Percentiles rank a stretch among this genome's conserved stretches.
These are phyloP conservation scores for Xylariomycetidae sp. DNA, from an alignment of 2,329 filamentous ascomycete genomes.

Conservation along the genomic window DNA sequence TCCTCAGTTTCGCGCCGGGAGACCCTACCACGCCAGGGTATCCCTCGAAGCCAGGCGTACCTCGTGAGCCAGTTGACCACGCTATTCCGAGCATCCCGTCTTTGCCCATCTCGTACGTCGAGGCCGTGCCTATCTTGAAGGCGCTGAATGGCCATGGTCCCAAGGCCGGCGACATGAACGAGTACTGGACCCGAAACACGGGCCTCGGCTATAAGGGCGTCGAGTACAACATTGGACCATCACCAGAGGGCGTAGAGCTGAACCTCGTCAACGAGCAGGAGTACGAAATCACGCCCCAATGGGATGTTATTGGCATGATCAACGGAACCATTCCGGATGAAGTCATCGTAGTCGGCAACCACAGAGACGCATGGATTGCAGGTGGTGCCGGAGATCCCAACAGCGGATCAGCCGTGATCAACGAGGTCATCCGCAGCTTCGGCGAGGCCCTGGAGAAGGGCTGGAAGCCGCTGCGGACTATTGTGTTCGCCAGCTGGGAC, in stretches of 20 bases:
- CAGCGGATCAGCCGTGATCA: slow-evolving; percentile 72
- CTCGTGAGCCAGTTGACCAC: slow-evolving; percentile 63
- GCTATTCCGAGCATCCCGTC: slow-evolving; percentile 82
- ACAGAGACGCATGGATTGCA: slow-evolving; percentile 84
- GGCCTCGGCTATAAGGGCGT: slow-evolving; percentile 76
- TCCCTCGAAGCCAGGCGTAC: slow-evolving; percentile 82
- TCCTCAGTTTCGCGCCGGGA: slow-evolving; percentile 62
- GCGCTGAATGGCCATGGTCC: slow-evolving; percentile 86
- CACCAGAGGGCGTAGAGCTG: slow-evolving; percentile 63
- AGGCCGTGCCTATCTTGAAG: slow-evolving; percentile 81
- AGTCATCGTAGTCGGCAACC: slow-evolving; percentile 86
- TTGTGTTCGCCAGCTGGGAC: slow-evolving; percentile 83
- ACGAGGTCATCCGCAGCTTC: slow-evolving; percentile 70
- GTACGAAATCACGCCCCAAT: slow-evolving; percentile 74
- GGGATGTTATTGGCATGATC: slow-evolving; percentile 89
- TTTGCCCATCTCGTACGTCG: slow-evolving; percentile 80
- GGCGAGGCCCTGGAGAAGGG: slow-evolving; percentile 62
- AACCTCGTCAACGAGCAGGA: slow-evolving; percentile 75
- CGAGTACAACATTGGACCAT: slow-evolving; percentile 78
- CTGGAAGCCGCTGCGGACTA: slow-evolving; percentile 82
- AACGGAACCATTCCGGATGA: slow-evolving; percentile 82
- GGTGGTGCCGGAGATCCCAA: slow-evolving; percentile 78
- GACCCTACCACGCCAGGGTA: slow-evolving; percentile 92
- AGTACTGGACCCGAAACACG: slow-evolving; percentile 62
- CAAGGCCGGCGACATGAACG: slow-evolving; percentile 65